Conservation (phyloP, 1,139 yeast genomes). For the Casaregolazyma lundiana region DNA sequence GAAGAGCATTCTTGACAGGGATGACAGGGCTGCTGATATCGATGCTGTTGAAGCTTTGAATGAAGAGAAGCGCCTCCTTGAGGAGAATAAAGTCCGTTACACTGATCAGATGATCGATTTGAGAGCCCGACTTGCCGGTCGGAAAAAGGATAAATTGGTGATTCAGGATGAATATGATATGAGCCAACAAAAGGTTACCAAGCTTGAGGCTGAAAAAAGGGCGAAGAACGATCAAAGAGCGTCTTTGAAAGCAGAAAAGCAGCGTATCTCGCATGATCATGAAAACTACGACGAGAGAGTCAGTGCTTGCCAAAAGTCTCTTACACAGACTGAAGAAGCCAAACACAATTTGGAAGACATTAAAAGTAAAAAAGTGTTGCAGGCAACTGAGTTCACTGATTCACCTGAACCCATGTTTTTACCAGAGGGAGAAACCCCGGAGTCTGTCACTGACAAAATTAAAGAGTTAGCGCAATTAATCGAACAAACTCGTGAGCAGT, state of each 20-base stretch:
- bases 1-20: conserved; percentile 12
- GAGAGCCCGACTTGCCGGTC: conserved; percentile 4
- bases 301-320: not conserved
- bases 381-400: conserved; percentile 3
- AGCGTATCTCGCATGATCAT: not conserved
- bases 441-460: conserved; percentile 11
- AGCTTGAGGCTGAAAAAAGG: conserved; percentile 8
- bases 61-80: conserved; percentile 4
- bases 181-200: conserved; percentile 4
- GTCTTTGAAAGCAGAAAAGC: conserved; percentile 21
- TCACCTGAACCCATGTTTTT: not conserved
- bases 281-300: conserved; percentile 1
- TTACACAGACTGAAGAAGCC: not conserved
- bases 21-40: conserved; percentile 10
- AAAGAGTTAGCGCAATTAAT: conserved; percentile 6
- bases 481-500: conserved; percentile 7
- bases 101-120: conserved; percentile 7
- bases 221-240: conserved; percentile 21
- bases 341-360: not conserved
- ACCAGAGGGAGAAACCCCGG: conserved; percentile 9
- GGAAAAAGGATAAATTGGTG: conserved; percentile 3
- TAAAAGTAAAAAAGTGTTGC: not conserved
- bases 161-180: not conserved
- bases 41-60: conserved; percentile 2
- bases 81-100: conserved; percentile 6